A percentile compares a stretch with the other conserved stretches of the same genome.
These are phyloP conservation scores for Saposhnikovia divaricata DNA, from an alignment of 129 eudicot species.

Conservation along the genomic window DNA sequence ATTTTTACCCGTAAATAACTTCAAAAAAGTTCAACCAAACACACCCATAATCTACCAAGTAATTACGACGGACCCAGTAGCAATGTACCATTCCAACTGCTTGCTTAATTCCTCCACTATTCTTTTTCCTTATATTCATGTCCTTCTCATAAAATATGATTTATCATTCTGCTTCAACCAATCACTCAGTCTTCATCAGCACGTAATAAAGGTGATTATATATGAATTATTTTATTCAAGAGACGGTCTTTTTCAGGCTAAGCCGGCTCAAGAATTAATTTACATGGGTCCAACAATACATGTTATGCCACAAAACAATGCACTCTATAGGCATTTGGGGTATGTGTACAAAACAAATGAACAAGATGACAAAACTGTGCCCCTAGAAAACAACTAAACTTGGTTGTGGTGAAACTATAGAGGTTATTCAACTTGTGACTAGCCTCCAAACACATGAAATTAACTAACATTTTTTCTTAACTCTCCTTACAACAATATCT, in stretches of 20 bases:
- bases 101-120: neutral
- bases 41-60: no score
- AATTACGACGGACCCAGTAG: no score
- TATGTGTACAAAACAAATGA: constrained; percentile 1
- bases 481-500: constrained; percentile 2
- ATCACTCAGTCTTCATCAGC: neutral
- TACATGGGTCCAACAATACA: constrained; percentile 14
- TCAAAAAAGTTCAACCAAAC: no score
- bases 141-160: neutral
- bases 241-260: neutral
- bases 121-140: neutral
- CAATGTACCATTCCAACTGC: neutral
- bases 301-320: constrained; percentile 1
- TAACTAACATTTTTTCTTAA: neutral
- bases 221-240: neutral
- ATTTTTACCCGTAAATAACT: no score
- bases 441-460: constrained; percentile 29
- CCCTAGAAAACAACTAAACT: constrained; percentile 19
- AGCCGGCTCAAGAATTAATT: constrained; percentile 39
- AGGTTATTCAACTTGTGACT: constrained; percentile 29
- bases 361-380: constrained; percentile 23
- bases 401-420: constrained; percentile 12
- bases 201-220: neutral
- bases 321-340: constrained; percentile 21
- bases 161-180: neutral